Conservation (phyloP, 2,329 filamentous ascomycete species). For the Tolypocladium pustulatum region DNA sequence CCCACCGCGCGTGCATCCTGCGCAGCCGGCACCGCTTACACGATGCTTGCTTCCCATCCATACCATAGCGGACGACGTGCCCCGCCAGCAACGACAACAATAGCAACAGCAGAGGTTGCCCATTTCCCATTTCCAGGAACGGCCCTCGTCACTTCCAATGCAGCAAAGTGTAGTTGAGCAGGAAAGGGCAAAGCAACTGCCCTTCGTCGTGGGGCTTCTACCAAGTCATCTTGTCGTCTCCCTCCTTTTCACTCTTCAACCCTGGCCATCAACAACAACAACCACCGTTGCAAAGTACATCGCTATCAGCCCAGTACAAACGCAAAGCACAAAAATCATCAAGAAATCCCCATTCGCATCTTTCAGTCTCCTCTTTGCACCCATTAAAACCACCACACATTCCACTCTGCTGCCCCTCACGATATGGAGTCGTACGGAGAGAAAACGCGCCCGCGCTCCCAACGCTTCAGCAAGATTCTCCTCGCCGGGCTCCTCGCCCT, state of each 20-base stretch:
- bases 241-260: background rate
- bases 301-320: background rate
- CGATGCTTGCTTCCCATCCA: background rate
- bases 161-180: no score
- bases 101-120: background rate
- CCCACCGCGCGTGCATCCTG: no score
- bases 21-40: background rate
- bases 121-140: background rate
- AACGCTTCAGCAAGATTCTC: slow-evolving; percentile 1
- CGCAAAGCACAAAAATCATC: no score
- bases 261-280: background rate
- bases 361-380: background rate
- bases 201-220: background rate
- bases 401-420: background rate
- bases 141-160: background rate
- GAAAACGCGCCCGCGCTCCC: background rate
- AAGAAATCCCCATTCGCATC: background rate
- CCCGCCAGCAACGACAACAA: background rate
- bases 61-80: background rate
- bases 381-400: background rate
- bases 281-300: background rate
- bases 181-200: background rate
- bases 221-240: background rate
- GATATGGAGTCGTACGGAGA: background rate
- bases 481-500: slow-evolving; percentile 9